Evolutionary conservation across 805 yeast genomes (phyloP).

Genomic region (Cyberlindnera japonica): DNA sequence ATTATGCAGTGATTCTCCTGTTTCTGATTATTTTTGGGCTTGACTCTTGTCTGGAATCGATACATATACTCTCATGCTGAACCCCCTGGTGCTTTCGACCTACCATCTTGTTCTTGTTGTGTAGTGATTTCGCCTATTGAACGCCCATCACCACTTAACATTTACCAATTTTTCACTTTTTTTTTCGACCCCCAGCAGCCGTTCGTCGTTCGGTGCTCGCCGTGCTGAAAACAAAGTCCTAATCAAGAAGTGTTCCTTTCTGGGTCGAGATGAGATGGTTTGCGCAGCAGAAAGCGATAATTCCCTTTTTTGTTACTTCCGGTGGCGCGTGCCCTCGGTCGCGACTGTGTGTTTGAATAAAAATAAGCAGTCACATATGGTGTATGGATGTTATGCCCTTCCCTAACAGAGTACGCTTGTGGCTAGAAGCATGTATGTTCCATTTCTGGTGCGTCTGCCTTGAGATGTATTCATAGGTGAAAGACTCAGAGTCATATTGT

Average conservation of each 20-base stretch:
- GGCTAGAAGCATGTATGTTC: not conserved
- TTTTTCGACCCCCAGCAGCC: conserved; percentile 5
- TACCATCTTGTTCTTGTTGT: conserved; percentile 10
- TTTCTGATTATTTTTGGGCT: not conserved
- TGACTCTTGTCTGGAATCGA: not conserved
- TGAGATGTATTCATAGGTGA: not conserved
- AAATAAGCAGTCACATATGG: conserved; percentile 13
- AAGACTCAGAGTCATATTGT: no score
- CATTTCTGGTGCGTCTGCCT: not conserved
- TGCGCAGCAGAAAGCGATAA: conserved; percentile 2
- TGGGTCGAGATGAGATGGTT: conserved; percentile 2
- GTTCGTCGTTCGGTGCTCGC: not conserved
- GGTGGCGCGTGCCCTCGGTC: conserved; percentile 3
- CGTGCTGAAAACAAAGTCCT: not conserved
- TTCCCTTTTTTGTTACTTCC: not conserved
- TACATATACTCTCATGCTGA: not conserved
- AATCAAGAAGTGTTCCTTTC: not conserved
- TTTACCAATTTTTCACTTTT: conserved; percentile 12
- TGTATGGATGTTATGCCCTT: conserved; percentile 8
- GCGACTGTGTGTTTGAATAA: not conserved
- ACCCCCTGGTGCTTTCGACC: not conserved
- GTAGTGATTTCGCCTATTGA: not conserved
- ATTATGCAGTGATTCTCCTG: not conserved
- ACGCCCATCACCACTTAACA: not conserved
- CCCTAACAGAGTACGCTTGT: no score